These are phyloP conservation scores for Teratosphaeria viscida DNA, from an alignment of 2,329 filamentous ascomycete genomes.

Conservation along the genomic window DNA sequence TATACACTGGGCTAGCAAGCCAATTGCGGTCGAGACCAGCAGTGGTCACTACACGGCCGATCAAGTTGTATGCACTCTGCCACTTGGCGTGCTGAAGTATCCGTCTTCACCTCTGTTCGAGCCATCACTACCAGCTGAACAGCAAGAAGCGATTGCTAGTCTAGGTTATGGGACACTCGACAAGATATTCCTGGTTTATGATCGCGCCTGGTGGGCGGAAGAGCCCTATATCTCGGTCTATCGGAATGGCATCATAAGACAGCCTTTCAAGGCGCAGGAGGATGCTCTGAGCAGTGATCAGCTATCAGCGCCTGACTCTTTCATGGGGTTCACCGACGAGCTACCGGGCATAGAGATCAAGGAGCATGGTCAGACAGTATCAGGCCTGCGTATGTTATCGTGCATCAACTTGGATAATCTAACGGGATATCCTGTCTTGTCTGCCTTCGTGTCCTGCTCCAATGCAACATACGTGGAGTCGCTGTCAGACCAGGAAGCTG, in stretches of 20 bases:
- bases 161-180: conserved; percentile 18
- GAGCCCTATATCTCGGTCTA: conserved; percentile 11
- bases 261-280: conserved; percentile 1
- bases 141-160: conserved; percentile 6
- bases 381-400: conserved; percentile 10
- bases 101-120: conserved; percentile 8
- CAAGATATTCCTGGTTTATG: conserved; percentile 16
- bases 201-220: conserved; percentile 12
- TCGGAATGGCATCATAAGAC: conserved; percentile 6
- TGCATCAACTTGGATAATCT: conserved; percentile 13
- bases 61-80: conserved; percentile 14
- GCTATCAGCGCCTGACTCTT: conserved; percentile 5
- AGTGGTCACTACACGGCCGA: conserved; percentile 8
- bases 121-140: conserved; percentile 9
- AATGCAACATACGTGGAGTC: conserved; percentile 13
- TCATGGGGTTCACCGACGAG: conserved; percentile 14
- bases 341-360: conserved; percentile 13
- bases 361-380: conserved; percentile 4
- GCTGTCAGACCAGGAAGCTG: conserved; percentile 9
- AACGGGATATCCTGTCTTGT: conserved; percentile 12
- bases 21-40: conserved; percentile 8
- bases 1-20: conserved; percentile 9
- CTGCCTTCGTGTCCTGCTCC: conserved; percentile 14
- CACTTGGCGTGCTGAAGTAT: conserved; percentile 15
- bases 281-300: neutral